A percentile compares a stretch with the other conserved stretches of the same genome.
Conservation (phyloP, 164 flowering plant genomes). For the Magnolia changhungtana region DNA sequence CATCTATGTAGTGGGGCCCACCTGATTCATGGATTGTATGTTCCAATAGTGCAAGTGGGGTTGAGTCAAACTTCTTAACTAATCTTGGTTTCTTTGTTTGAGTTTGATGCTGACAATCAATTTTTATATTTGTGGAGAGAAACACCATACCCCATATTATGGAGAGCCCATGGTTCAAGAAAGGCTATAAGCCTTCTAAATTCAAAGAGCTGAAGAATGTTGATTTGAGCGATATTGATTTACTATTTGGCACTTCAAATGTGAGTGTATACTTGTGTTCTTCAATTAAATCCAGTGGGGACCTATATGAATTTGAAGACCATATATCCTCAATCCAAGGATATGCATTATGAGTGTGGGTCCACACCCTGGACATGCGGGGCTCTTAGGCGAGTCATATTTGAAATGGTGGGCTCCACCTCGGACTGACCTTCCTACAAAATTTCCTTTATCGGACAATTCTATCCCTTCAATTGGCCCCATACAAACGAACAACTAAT, state of each 20-base stretch:
- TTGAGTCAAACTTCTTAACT: not conserved
- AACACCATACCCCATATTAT: constrained; percentile 6
- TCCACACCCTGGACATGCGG: too few relatives aligned
- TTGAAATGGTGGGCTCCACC: too few relatives aligned
- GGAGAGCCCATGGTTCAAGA: constrained; percentile 13
- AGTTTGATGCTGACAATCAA: not conserved
- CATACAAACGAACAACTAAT: too few relatives aligned
- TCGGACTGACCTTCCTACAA: too few relatives aligned
- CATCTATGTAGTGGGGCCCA: not conserved
- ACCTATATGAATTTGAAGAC: too few relatives aligned
- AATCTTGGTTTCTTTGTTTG: not conserved
- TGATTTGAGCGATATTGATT: constrained; percentile 5
- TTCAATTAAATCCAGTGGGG: too few relatives aligned
- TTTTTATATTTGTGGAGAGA: not conserved
- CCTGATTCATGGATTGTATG: not conserved
- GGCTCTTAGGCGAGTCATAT: too few relatives aligned
- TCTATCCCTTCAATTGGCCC: too few relatives aligned
- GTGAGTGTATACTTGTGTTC: not conserved
- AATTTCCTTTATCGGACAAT: too few relatives aligned
- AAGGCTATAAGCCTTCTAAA: constrained; percentile 12
- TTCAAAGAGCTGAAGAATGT: constrained; percentile 7
- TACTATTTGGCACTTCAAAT: constrained; percentile 3
- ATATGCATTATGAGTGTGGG: too few relatives aligned
- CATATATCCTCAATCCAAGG: too few relatives aligned
- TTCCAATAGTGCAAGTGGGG: not conserved